Percentiles rank a stretch among this genome's conserved stretches.
These are phyloP conservation scores for Babesia bovis DNA, from an alignment of 169 alveolate genomes.

Conservation along the genomic window DNA sequence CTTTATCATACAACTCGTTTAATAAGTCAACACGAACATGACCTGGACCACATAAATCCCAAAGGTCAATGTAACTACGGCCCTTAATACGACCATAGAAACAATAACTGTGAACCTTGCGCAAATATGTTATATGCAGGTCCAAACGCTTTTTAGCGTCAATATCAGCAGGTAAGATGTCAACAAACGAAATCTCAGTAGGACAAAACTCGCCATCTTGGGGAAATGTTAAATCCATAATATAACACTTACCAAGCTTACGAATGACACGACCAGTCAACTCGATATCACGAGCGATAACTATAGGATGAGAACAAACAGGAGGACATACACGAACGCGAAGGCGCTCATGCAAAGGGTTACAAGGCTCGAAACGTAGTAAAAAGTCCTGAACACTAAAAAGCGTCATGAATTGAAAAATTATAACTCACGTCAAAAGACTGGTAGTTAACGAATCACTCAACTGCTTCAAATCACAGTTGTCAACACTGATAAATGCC, in stretches of 20 bases:
- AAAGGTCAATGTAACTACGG: constrained; percentile 58
- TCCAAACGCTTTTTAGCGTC: constrained; percentile 58
- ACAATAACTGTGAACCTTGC: constrained; percentile 64
- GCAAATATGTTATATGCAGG: constrained; percentile 55
- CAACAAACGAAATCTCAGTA: constrained; percentile 31
- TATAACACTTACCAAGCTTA: constrained; percentile 40
- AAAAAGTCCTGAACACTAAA: constrained; percentile 48
- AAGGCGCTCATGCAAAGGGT: constrained; percentile 52
- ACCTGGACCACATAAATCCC: constrained; percentile 68
- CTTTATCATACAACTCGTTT: constrained; percentile 56
- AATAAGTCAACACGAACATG: constrained; percentile 67
- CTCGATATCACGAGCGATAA: constrained; percentile 46
- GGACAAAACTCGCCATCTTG: constrained; percentile 58
- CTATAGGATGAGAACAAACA: constrained; percentile 62
- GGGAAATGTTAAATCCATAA: background rate
- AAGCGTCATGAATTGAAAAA: background rate
- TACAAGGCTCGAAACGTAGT: constrained; percentile 60
- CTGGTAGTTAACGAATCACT: constrained; percentile 17
- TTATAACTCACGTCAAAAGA: constrained; percentile 29
- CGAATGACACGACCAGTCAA: constrained; percentile 48
- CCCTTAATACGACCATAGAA: constrained; percentile 63
- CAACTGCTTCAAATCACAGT: constrained; percentile 40
- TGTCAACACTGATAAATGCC: constrained; percentile 55
- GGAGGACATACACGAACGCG: constrained; percentile 67
- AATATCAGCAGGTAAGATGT: constrained; percentile 43